Evolutionary conservation across 2,329 filamentous ascomycete genomes (phyloP).

Genomic region (Ophiobolus disseminans): DNA sequence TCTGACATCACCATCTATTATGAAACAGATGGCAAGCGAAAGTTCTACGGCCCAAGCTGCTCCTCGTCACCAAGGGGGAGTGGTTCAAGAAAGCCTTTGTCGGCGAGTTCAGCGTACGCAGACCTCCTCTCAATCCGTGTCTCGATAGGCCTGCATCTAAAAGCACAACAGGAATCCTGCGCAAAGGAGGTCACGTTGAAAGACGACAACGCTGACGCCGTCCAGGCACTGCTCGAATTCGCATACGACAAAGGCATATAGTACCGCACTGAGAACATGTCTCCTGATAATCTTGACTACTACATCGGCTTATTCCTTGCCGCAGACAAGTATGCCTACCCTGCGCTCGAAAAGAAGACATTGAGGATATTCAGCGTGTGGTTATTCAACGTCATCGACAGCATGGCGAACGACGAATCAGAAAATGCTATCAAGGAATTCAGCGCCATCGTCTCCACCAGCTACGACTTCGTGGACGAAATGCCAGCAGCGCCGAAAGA

Average conservation of each 20-base stretch:
- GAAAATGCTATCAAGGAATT: too few species aligned
- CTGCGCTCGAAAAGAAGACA: not conserved
- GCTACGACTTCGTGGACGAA: too few species aligned
- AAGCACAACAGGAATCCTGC: not conserved
- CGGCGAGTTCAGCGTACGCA: not conserved
- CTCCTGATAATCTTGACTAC: not conserved
- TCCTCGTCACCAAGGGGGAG: not conserved
- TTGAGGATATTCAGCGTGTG: not conserved
- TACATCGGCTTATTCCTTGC: not conserved
- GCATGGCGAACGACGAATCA: not conserved
- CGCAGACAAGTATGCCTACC: constrained; percentile 1
- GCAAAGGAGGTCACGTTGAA: not conserved
- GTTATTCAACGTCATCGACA: not conserved
- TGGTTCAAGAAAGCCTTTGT: not conserved
- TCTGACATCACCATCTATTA: constrained; percentile 10
- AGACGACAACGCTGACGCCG: not conserved
- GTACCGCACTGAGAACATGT: not conserved
- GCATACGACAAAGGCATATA: not conserved
- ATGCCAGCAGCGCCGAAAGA: too few species aligned
- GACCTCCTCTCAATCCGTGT: not conserved
- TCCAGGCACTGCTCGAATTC: not conserved
- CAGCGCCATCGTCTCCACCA: too few species aligned
- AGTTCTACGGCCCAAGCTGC: constrained; percentile 7
- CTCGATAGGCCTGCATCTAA: not conserved
- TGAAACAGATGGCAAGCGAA: not conserved